Percentiles rank a stretch among this genome's conserved stretches.
These are phyloP conservation scores for Aspergillus brasiliensis DNA, from an alignment of 2,329 filamentous ascomycete genomes.

Conservation along the genomic window DNA sequence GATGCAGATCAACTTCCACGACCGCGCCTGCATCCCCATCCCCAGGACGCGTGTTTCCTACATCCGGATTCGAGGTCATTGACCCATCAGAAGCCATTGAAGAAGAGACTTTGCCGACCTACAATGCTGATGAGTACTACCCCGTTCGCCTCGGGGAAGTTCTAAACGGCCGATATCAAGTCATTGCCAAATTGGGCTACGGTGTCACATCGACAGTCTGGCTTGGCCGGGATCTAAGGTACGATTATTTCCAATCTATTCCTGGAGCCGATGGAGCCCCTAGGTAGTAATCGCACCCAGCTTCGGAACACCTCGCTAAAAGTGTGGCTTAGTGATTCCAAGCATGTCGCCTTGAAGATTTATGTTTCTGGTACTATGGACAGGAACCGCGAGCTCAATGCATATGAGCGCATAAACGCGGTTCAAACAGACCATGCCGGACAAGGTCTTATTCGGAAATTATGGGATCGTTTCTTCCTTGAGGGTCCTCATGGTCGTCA, in stretches of 20 bases:
- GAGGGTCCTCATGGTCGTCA: not conserved
- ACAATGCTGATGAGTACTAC: constrained; percentile 22
- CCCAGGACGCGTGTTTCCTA: not conserved
- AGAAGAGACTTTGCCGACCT: constrained; percentile 24
- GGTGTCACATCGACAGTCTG: constrained; percentile 14
- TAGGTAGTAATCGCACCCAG: no score
- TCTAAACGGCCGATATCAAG: constrained; percentile 26
- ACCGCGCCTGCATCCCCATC: not conserved
- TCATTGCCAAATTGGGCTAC: constrained; percentile 28
- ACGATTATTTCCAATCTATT: not conserved
- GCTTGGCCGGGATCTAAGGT: not conserved
- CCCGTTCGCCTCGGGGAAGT: constrained; percentile 26
- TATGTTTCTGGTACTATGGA: not conserved
- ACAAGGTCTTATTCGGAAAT: not conserved
- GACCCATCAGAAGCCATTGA: constrained; percentile 7
- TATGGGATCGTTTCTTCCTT: not conserved
- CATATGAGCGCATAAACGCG: not conserved
- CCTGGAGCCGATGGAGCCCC: no score
- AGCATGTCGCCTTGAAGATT: not conserved
- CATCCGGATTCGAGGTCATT: not conserved
- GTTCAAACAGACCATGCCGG: not conserved
- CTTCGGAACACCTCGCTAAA: not conserved
- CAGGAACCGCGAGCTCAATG: not conserved
- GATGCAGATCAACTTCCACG: not conserved
- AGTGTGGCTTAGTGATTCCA: not conserved